Base-by-base conservation (phyloP, 345 rosid genomes). In the Gossypium turneri region DNA sequence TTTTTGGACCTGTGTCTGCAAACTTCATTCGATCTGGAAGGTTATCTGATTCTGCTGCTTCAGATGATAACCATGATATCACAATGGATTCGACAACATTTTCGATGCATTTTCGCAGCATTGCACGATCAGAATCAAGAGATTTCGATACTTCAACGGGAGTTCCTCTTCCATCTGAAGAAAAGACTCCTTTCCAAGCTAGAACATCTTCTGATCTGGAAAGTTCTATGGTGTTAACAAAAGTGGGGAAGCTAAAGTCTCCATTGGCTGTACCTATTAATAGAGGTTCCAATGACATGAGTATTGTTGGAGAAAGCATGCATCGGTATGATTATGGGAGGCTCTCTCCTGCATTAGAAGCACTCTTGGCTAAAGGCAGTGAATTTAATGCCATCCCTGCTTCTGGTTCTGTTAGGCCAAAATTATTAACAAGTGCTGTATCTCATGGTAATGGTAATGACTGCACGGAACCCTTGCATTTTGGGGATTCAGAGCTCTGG, bases 1-100 rank as follows among this genome's bases (percentile, higher is more conserved):
- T 88, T 77, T 95, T 92, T 68, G 99, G 98, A 27, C 99, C 99
- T 7, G 97, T 95, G 75, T 90, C 95, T 9, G 81, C 97, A 0
- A 82, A 83, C 79, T 95, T 95, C 68, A 92, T 95, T 80, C 87
- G 89, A 24, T 90, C 89, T 29, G 89, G 94, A 47, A 75, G 87
- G 75, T 78, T 90, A 20, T 95, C 92, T 10, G 97, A 87, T 62
- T 78, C 90, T 77, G 85, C 86, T 52, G 86, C 86, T 16, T 85
- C 97, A 11, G 92, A 91, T 79, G 92, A 88, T 56, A 85, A 84
- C 75, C 88, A 88, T 63, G 99, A 95, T 47, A 43, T 90, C 20
- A 95, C 98, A 0, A 92, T 95, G 99, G 99, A 95, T 79, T 92
- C 99, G 2, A 91, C 98, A 0, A 90, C 89, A 56, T 95, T 95